A percentile compares a stretch with the other conserved stretches of the same genome.
phyloP scores from a whole-genome alignment of 305 asterid genomes.

The Fraxinus greggii region DNA sequence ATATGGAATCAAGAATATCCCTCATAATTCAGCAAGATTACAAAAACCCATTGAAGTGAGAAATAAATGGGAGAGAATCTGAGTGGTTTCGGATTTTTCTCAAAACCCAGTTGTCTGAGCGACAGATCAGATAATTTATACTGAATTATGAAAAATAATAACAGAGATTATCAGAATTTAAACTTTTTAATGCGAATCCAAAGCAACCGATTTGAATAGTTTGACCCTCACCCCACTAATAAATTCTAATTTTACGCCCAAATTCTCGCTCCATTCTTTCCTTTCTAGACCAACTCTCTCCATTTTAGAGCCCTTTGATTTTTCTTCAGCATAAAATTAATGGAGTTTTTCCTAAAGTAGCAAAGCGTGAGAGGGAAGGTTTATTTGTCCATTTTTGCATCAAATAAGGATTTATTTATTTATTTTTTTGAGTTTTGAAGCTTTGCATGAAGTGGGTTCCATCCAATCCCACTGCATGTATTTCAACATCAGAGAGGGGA shows the following conservation, averaged over 20 bases:
- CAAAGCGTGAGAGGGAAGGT: slow-evolving; percentile 31
- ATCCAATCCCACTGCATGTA: slow-evolving; percentile 24
- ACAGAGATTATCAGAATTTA: slow-evolving; percentile 19
- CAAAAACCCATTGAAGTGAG: slow-evolving; percentile 16
- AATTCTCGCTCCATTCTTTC: slow-evolving; percentile 53
- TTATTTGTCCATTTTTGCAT: slow-evolving; percentile 38
- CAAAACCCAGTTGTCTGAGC: slow-evolving; percentile 46
- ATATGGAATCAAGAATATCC: slow-evolving; percentile 32
- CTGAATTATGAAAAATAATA: slow-evolving; percentile 20
- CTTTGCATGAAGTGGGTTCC: slow-evolving; percentile 22
- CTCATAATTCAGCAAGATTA: slow-evolving; percentile 40
- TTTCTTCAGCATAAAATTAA: slow-evolving; percentile 13
- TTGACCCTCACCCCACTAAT: slow-evolving; percentile 22
- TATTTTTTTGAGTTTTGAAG: slow-evolving; percentile 7
- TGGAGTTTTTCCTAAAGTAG: slow-evolving; percentile 30
- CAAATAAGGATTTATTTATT: slow-evolving; percentile 27
- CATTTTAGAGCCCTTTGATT: neutral
- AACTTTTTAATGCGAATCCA: slow-evolving; percentile 45
- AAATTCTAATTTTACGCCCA: slow-evolving; percentile 43
- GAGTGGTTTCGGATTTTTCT: slow-evolving; percentile 52
- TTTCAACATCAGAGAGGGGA: neutral
- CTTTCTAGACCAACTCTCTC: slow-evolving; percentile 39
- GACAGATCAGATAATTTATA: slow-evolving; percentile 48
- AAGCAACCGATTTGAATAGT: slow-evolving; percentile 34
- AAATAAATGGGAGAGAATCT: slow-evolving; percentile 32